A percentile compares a stretch with the other conserved stretches of the same genome.
Evolutionary conservation across 106 monocot species (phyloP).

Genomic region (Hemerocallis citrina): DNA sequence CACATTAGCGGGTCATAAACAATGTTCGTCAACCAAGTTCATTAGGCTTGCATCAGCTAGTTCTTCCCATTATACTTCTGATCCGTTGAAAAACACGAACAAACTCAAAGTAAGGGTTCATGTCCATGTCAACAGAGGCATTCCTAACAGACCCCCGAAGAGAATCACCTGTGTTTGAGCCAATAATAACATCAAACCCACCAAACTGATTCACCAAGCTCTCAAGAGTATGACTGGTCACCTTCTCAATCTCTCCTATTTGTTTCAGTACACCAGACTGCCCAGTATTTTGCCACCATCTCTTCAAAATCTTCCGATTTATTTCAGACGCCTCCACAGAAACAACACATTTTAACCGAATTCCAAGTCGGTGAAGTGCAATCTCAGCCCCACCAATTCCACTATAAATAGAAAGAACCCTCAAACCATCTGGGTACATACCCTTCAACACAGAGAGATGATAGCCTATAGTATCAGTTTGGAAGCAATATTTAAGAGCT

Average conservation of each 20-base stretch:
- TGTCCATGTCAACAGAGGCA: slow-evolving; percentile 37
- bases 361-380: slow-evolving; percentile 60
- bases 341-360: slow-evolving; percentile 58
- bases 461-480: slow-evolving; percentile 73
- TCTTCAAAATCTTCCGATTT: slow-evolving; percentile 44
- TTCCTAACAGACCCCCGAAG: slow-evolving; percentile 7
- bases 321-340: slow-evolving; percentile 64
- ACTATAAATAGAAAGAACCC: slow-evolving; percentile 63
- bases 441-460: slow-evolving; percentile 54
- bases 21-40: too few species aligned
- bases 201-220: slow-evolving; percentile 41
- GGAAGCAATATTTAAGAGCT: slow-evolving; percentile 52
- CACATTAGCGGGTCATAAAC: too few species aligned
- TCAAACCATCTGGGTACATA: slow-evolving; percentile 54
- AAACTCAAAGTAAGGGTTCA: slow-evolving; percentile 56
- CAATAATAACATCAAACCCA: slow-evolving; percentile 65
- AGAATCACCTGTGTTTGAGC: slow-evolving; percentile 30
- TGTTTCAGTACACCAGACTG: slow-evolving; percentile 56
- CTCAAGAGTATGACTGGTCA: slow-evolving; percentile 39
- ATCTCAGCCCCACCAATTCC: slow-evolving; percentile 69
- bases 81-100: slow-evolving; percentile 66
- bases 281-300: slow-evolving; percentile 69
- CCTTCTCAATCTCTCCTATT: slow-evolving; percentile 39
- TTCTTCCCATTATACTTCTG: slow-evolving; percentile 33
- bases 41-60: slow-evolving; percentile 4